Base-by-base conservation (phyloP, 305 asterid species). In the Euphrasia arctica region DNA sequence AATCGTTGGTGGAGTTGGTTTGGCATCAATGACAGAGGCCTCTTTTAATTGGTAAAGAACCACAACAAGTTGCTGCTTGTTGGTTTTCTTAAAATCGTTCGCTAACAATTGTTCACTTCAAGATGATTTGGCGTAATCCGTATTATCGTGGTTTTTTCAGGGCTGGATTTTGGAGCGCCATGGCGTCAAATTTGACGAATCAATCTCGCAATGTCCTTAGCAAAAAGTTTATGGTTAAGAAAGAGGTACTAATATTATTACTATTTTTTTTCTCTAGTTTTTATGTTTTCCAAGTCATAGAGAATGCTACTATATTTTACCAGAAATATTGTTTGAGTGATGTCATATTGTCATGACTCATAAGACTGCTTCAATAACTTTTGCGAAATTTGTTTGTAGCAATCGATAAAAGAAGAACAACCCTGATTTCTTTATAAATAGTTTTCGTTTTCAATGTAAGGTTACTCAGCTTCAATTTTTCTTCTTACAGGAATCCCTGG, bases 81-180 rank as follows among this genome's bases (percentile, higher is more conserved):
- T 15, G 11, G 10, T 58, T 58, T n/a, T 61, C 52, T 47, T 42
- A 18, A 50, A 58, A 56, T 25, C 54, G 42, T 28, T n/a, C 68
- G 29, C 42, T 32, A 54, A 39, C 25, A 22, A 22, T 1, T 41
- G 55, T 49, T 47, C 52, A n/a, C 64, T 70, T 75, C 57, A 29
- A 58, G 47, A 41, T 71, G 55, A 62, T 15, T 42, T 51, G 67
- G 36, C 29, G 28, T 4, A 58, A 51, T 58, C 55, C 64, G 8
- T 11, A 27, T 59, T 68, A 18, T 48, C 18, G 2, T 69, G 45
- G 7, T 70, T 34, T 66, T 29, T 70, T 52, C 64, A 91, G 98
- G 98, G 85, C 95, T 71, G 98, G 98, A 4, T 89, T 91, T 70
- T 89, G 95, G 96, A 90, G 95, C 75, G 99, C 99, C 45, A 93